Percentiles rank a stretch among this genome's conserved stretches.
These are phyloP conservation scores for Hypsizygus marmoreus DNA, from an alignment of 768 basidiomycete species.

Conservation along the genomic window DNA sequence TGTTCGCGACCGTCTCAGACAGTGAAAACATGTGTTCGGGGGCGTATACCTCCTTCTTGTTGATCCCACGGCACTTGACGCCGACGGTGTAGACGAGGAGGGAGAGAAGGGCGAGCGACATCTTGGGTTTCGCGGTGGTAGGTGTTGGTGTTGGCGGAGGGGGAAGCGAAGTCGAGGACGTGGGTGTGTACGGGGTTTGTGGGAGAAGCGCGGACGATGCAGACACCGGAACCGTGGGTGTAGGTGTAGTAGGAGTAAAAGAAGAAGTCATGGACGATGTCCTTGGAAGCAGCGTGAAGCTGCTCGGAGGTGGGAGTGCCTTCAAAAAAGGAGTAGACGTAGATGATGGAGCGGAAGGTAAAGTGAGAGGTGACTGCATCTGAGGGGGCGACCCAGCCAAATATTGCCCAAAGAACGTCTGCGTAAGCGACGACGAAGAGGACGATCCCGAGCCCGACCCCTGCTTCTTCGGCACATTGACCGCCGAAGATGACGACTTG, in stretches of 20 bases:
- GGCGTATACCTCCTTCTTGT: conserved; percentile 85
- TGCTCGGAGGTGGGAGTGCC: too few relatives aligned
- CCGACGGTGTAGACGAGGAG: conserved; percentile 97
- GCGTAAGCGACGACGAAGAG: too few relatives aligned
- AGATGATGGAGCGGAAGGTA: conserved; percentile 1
- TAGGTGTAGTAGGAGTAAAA: conserved; percentile 3
- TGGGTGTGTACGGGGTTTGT: conserved; percentile 2
- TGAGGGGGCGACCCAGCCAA: too few relatives aligned
- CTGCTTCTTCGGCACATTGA: too few relatives aligned
- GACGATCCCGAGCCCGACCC: too few relatives aligned
- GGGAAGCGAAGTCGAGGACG: conserved; percentile 12
- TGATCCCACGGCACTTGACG: conserved; percentile 91
- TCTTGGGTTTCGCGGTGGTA: conserved; percentile 58
- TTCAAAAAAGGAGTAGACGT: not conserved
- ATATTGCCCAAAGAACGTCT: too few relatives aligned
- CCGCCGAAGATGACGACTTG: conserved; percentile 21
- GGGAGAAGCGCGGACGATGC: conserved; percentile 1
- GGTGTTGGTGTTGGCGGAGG: conserved; percentile 9
- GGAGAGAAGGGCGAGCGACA: conserved; percentile 71
- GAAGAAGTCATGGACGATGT: not conserved
- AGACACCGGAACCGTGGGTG: conserved; percentile 6
- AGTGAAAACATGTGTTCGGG: conserved; percentile 91
- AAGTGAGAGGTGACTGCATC: conserved; percentile 4
- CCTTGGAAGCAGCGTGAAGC: not conserved
- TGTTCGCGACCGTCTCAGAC: conserved; percentile 82